Conservation (phyloP, 768 basidiomycete species). For the Mycena belliarum region DNA sequence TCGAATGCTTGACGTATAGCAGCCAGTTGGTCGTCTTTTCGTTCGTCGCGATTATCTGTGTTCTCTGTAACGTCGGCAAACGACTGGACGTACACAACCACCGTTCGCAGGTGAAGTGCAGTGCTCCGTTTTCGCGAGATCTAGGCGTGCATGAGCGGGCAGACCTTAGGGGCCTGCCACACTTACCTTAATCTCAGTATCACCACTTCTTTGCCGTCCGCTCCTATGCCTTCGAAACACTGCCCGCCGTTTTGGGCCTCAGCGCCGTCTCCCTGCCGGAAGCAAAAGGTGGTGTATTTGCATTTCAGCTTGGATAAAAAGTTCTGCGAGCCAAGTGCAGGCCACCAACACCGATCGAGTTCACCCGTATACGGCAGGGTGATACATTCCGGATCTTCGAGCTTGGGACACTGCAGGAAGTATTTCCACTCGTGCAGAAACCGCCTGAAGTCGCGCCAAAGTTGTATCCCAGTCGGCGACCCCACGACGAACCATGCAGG, state of each 20-base stretch:
- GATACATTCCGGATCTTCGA: background rate
- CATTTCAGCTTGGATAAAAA: conserved; percentile 25
- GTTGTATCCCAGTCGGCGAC: background rate
- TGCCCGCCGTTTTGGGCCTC: background rate
- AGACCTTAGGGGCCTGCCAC: background rate
- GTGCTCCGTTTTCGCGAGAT: background rate
- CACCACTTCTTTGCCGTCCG: conserved; percentile 1
- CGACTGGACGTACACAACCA: background rate
- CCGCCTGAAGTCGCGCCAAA: conserved; percentile 25
- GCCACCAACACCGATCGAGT: conserved; percentile 32
- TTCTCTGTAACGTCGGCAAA: background rate
- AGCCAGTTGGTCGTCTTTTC: conserved; percentile 1
- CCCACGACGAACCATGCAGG: conserved; percentile 28
- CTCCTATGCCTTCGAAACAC: conserved; percentile 2
- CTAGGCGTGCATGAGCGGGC: background rate
- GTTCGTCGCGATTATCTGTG: background rate
- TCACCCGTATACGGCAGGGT: conserved; percentile 23
- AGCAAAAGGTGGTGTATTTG: conserved; percentile 1
- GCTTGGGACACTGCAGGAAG: conserved; percentile 23
- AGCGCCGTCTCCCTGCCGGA: background rate
- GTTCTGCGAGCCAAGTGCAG: conserved; percentile 26
- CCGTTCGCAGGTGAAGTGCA: background rate
- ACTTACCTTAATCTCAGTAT: background rate
- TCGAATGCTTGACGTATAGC: conserved; percentile 1
- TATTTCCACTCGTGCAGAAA: conserved; percentile 30